These are phyloP conservation scores for Solanum rostratum DNA, from an alignment of 257 asterid genomes.

Conservation along the genomic window DNA sequence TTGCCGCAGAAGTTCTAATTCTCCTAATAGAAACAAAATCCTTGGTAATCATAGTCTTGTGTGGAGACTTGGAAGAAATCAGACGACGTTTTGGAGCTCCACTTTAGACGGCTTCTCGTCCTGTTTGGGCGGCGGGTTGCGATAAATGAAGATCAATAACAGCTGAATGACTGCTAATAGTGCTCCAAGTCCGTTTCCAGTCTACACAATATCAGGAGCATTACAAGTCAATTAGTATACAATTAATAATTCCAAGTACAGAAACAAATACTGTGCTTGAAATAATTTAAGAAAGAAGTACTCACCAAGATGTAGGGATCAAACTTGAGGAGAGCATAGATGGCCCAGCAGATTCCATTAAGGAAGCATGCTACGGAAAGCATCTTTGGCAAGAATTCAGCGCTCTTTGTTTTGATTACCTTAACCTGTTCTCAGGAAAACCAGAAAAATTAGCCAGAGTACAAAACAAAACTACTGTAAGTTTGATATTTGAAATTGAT, in stretches of 20 bases:
- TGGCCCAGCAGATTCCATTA: slow-evolving; percentile 47
- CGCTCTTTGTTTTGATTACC: slow-evolving; percentile 36
- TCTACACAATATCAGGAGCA: slow-evolving; percentile 12
- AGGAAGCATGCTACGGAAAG: slow-evolving; percentile 39
- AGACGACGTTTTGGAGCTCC: background rate
- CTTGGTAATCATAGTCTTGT: background rate
- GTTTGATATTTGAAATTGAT: background rate
- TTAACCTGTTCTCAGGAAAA: slow-evolving; percentile 8
- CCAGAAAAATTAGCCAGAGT: background rate
- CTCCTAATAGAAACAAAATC: background rate
- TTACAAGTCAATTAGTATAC: background rate
- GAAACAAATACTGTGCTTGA: background rate
- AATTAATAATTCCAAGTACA: background rate
- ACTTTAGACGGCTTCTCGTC: background rate
- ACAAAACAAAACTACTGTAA: background rate
- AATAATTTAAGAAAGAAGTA: background rate
- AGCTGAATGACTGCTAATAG: slow-evolving; percentile 31
- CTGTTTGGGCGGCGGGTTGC: background rate
- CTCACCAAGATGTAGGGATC: slow-evolving; percentile 47
- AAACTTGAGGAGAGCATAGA: slow-evolving; percentile 40
- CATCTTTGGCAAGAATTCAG: slow-evolving; percentile 49
- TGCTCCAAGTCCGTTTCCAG: slow-evolving; percentile 50
- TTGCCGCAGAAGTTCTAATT: background rate
- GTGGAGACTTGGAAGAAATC: background rate
- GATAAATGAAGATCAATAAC: background rate